Evolutionary conservation across 768 basidiomycete species (phyloP), one percentile per base, ranked within the genome.

Genomic region (Termitomyces bulborhizus): DNA sequence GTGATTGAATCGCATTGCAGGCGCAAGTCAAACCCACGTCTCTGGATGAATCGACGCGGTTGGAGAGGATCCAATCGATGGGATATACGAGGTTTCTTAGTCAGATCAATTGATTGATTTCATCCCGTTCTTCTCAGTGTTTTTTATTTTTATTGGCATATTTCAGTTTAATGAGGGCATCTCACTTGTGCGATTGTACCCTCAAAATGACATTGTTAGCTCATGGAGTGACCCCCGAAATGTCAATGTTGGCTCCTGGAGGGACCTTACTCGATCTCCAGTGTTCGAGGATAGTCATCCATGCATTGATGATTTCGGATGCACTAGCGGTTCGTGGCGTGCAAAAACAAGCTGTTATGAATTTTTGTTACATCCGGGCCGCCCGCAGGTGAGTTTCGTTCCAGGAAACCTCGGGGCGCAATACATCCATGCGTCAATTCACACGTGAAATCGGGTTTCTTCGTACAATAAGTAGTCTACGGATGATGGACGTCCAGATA

Each of bases 61-160:
- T 89, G 55, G 73, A 75, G 51, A 83, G 88, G 61, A 78, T 90
- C 24, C 81, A 82, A 57, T 78, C 81, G n/a, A 76, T 79, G 39
- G 82, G 80, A 32, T 78, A 80, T 58, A 80, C 85, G 50, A 77
- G 81, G 61, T 89, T 90, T 64, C 69, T 87, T 68, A 77, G 77
- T 62, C 81, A 76, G 59, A 78, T 87, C 27, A 73, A 51, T 57
- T 63, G 52, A 62, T 50, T 40, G 13, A 45, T 31, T 36, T 34
- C 46, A 45, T 42, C 12, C 9, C 31, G 8, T 32, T 32, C 31
- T 36, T 18, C 24, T 32, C 29, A n/a, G 11, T 34, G 29, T 29
- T 21, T 12, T 41, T 32, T 21, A 21, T 21, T 31, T 21, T 5
- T 16, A 24, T 41, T 1, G n/a, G 27, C 16, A 31, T 32, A 21